Base-by-base conservation (phyloP, 805 yeast genomes). In the Candida morakotiae region DNA sequence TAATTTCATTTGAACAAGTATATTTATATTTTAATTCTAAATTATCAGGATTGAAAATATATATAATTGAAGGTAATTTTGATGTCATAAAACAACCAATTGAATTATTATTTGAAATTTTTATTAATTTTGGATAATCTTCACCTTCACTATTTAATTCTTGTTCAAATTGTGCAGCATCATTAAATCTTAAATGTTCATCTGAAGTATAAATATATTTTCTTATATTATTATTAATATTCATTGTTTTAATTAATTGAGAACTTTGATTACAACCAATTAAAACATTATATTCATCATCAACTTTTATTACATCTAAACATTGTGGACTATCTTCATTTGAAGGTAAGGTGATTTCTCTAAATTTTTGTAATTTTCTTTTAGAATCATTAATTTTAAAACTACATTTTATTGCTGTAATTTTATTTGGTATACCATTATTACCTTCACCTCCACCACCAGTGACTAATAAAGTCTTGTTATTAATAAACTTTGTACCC, bases 361-460 rank as follows among this genome's bases (percentile, higher is more conserved):
- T 63, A 49, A 71, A 79, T 44, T 79, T 68, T 48, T 77, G 82
- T 38, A 83, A 59, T 29, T 58, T 46, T 38, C 65, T 46, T 9
- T 56, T 57, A 35, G 69, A 67, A 47, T 68, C 56, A 31, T 60
- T 55, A 39, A 71, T 69, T 23, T 67, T 67, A 37, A 82, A 77
- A 49, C 77, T 73, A 31, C 84, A 67, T 32, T 74, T 60, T 28
- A 83, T 56, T 2, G 83, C 82, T 3, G 88, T 78, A 44, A 91
- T 64, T 55, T 84, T 87, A 60, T 91, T 91, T 28, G 89, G 84
- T 38, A 87, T 79, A 21, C 95, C 96, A 51, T 87, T 83, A 52
- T 80, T 81, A 8, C 95, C 95, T 56, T 87, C 95, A 18, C 97
- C 98, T 21, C 97, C 97, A 31, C 98, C 98, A 28, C 98, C 98